Conservation (phyloP, 2,329 filamentous ascomycete genomes). For the Trichoderma citrinoviride region DNA sequence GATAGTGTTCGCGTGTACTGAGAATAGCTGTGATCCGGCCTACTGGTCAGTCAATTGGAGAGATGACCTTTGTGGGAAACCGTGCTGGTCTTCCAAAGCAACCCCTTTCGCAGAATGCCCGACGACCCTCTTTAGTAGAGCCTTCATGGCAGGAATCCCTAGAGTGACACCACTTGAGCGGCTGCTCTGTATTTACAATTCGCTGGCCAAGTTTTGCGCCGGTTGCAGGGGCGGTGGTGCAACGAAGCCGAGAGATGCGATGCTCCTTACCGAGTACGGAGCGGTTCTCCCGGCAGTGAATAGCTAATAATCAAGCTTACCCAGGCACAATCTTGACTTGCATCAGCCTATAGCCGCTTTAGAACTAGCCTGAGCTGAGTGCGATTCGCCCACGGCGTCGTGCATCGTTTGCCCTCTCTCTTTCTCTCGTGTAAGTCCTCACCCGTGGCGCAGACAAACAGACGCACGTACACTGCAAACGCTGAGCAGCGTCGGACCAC, state of each 20-base stretch:
- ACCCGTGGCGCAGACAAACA: neutral
- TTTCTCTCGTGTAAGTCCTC: neutral
- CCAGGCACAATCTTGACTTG: neutral
- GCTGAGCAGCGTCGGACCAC: neutral
- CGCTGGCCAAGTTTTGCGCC: neutral
- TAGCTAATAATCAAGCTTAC: slow-evolving; percentile 18
- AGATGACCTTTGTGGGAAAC: too few relatives aligned
- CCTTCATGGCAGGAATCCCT: neutral
- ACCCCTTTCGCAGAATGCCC: too few relatives aligned
- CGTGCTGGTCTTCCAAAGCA: too few relatives aligned
- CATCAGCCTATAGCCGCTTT: neutral
- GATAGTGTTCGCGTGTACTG: too few relatives aligned
- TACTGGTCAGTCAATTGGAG: neutral
- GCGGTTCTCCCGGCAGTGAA: neutral
- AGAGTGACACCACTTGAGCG: neutral
- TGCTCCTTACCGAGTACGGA: neutral
- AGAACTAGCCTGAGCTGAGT: neutral
- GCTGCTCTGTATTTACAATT: neutral
- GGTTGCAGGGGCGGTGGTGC: neutral
- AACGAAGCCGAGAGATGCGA: slow-evolving; percentile 6
- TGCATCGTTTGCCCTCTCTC: neutral
- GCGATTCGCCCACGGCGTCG: neutral
- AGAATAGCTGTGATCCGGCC: neutral
- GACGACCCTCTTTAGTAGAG: too few relatives aligned
- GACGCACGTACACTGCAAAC: neutral